Percentiles rank a stretch among this genome's conserved stretches.
Evolutionary conservation across 306 rosid species (phyloP).

Genomic region (Lupinus albus): DNA sequence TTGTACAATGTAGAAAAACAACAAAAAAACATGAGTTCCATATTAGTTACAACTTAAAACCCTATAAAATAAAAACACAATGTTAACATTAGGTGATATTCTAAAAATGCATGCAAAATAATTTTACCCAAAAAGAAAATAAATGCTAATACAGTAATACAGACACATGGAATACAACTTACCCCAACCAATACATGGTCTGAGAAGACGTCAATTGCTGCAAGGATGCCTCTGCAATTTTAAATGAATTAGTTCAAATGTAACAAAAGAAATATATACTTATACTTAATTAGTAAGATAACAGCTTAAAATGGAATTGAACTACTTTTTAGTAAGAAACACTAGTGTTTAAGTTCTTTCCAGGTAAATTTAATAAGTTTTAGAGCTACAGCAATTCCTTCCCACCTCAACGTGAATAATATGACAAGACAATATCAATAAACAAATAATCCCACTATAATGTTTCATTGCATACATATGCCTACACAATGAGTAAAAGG

Average conservation of each 20-base stretch:
- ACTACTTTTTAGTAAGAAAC: not conserved
- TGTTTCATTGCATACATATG: constrained; percentile 13
- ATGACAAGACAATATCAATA: constrained; percentile 18
- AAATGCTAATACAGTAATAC: not conserved
- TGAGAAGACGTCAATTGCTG: constrained; percentile 89
- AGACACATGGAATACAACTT: constrained; percentile 50
- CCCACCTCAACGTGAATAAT: not conserved
- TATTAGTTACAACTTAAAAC: too few relatives aligned
- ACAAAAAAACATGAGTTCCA: constrained; percentile 1
- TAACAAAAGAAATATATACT: not conserved
- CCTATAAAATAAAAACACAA: too few relatives aligned
- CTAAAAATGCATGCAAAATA: not conserved
- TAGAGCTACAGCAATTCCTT: not conserved
- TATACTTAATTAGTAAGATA: constrained; percentile 17
- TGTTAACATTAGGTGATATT: not conserved
- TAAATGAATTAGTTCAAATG: constrained; percentile 30
- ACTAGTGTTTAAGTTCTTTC: not conserved
- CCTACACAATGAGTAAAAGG: not conserved
- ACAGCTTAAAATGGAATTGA: constrained; percentile 32
- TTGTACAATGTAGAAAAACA: constrained; percentile 12
- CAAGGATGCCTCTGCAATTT: constrained; percentile 85
- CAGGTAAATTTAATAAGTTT: not conserved
- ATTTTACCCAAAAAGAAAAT: constrained; percentile 18
- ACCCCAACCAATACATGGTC: constrained; percentile 87
- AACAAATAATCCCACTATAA: constrained; percentile 8